Evolutionary conservation across 2,329 filamentous ascomycete species (phyloP), one percentile per base, ranked within the genome.

Genomic region (Byssochlamys sp.): DNA sequence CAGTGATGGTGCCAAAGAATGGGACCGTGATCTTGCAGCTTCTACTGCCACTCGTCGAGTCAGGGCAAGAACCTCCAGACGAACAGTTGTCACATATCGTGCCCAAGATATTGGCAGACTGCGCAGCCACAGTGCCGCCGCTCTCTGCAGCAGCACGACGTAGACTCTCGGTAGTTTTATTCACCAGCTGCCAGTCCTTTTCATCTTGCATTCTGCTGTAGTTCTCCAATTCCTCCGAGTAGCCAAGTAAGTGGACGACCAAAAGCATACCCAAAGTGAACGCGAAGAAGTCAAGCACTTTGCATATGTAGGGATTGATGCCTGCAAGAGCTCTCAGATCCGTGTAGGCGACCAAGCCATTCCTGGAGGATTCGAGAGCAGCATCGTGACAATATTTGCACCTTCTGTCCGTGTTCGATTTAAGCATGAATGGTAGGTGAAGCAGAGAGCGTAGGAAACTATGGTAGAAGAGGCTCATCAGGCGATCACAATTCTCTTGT

Each of bases 401-500:
- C 45, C 64, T 65, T 26, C 66, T 62, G 26, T 78, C 71, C 2
- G 61, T 55, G 4, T 67, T 67, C 0, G 72, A 69, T 55, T 73
- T 71, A 12, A 78, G 65, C 69, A 79, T 75, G 57, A 78, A 78
- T 0, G 78, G 78, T 48, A 80, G 65, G 59, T 80, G 78, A 11
- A 80, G 64, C 48, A 77, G 57, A 50, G 75, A 70, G 27, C 70
- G 69, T 10, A 72, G 55, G 24, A 73, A 67, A 55, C 76, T 70
- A 58, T 74, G 74, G 55, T 71, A 67, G 39, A 80, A 71, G 35
- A 75, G 76, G 29, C 70, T 54, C 11, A 70, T 65, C 28, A 76
- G 62, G 5, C 69, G 66, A 49, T 68, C 65, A 55, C 69, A 66
- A 35, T 68, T 65, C 11, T 70, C 62, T 31, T 69, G 64, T n/a